These are phyloP conservation scores for Diversispora epigaea DNA, from an alignment of 192 early-diverging fungal species.

Conservation along the genomic window DNA sequence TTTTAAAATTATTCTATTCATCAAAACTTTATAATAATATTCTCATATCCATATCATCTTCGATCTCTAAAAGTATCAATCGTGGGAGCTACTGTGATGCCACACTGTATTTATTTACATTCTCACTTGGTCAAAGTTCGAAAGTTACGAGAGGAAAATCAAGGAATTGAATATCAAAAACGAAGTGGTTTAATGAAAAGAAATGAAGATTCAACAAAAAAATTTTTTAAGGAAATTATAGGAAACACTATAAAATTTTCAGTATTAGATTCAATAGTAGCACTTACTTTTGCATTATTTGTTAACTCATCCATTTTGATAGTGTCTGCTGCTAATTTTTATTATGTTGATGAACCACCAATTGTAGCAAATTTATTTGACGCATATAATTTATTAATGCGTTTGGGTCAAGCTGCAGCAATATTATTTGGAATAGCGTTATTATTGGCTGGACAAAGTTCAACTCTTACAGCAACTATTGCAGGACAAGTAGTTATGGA, in stretches of 20 bases:
- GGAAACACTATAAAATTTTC: slow-evolving; percentile 36
- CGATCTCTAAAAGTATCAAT: too few species aligned
- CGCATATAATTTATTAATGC: slow-evolving; percentile 61
- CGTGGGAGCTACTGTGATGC: slow-evolving; percentile 86
- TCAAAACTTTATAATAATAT: too few species aligned
- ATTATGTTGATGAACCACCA: slow-evolving; percentile 37
- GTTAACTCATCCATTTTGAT: slow-evolving; percentile 81
- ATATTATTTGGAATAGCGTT: slow-evolving; percentile 75
- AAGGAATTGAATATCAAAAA: slow-evolving; percentile 31
- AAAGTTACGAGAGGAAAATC: slow-evolving; percentile 32
- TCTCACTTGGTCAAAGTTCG: slow-evolving; percentile 71
- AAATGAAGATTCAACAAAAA: slow-evolving; percentile 37
- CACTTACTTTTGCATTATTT: slow-evolving; percentile 69
- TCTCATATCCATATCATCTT: too few species aligned
- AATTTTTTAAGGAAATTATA: slow-evolving; percentile 29
- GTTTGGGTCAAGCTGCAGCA: slow-evolving; percentile 63
- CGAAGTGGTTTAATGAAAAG: not conserved
- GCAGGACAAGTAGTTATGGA: slow-evolving; percentile 83
- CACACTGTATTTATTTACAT: slow-evolving; percentile 83
- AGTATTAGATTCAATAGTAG: slow-evolving; percentile 62
- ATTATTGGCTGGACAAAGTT: slow-evolving; percentile 72
- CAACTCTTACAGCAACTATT: slow-evolving; percentile 77
- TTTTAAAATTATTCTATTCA: too few species aligned
- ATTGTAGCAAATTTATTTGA: slow-evolving; percentile 59
- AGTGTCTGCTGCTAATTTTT: slow-evolving; percentile 77